A percentile compares a stretch with the other conserved stretches of the same genome.
Evolutionary conservation across 495 filamentous ascomycete species (phyloP).

Genomic region (Neurospora intermedia): DNA sequence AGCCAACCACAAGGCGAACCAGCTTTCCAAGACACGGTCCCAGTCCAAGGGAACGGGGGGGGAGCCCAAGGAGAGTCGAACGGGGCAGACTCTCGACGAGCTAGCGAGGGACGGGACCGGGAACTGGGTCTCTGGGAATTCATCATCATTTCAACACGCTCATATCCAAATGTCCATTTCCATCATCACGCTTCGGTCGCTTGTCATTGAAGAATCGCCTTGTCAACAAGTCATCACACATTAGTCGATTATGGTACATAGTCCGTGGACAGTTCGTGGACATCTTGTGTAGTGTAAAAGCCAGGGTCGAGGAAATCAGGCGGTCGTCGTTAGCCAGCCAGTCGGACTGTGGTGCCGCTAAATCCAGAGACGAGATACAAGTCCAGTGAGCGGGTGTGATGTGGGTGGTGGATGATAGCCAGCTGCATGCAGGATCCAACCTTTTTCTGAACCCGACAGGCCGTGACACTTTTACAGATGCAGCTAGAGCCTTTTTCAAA

Average conservation of each 20-base stretch:
- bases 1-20: background rate
- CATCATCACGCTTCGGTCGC: background rate
- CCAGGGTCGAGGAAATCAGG: background rate
- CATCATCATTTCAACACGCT: background rate
- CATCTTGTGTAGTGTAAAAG: background rate
- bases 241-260: background rate
- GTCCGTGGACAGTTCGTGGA: background rate
- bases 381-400: background rate
- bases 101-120: background rate
- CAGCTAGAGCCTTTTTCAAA: background rate
- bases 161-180: background rate
- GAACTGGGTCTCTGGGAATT: background rate
- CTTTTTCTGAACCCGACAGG: background rate
- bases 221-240: background rate
- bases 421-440: background rate
- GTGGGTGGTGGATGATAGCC: background rate
- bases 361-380: background rate
- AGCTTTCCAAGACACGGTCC: background rate
- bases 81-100: background rate
- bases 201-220: background rate
- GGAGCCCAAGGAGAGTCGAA: background rate
- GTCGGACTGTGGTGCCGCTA: background rate
- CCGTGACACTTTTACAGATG: background rate
- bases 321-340: background rate
- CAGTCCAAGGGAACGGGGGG: background rate